Evolutionary conservation across 768 basidiomycete species (phyloP), one percentile per base, ranked within the genome.

Genomic region (Sistotremastrum niveocremeum): DNA sequence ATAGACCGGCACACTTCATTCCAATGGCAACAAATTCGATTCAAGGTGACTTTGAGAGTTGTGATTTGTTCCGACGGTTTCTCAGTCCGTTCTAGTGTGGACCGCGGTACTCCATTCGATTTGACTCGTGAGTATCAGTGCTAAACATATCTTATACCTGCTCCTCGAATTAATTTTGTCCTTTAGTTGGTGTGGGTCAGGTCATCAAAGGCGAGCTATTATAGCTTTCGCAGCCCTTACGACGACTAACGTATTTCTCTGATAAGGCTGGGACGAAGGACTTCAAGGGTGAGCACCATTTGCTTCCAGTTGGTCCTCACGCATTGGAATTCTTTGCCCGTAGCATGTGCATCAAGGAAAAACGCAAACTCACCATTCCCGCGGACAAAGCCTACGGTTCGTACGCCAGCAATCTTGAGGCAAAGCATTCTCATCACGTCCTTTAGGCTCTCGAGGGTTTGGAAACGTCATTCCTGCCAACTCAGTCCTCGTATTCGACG

Each of bases 321-420:
- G 7, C 20, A 8, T 34, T 4, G 35, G 30, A 3, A 10, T 32
- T n/a, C 7, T 38, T 7, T 30, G n/a, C n/a, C 29, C 33, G n/a
- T 37, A 56, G 82, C 46, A 90, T 94, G 80, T 94, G 91, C 59
- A 58, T 88, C 36, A 68, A 74, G 49, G 91, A 95, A 68, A 90
- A 87, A 69, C 81, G 91, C 39, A 86, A 70, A 4, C 72, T 97
- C 49, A 91, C 82, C 28, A 94, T 97, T 50, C 91, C 91, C 9
- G 58, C 87, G 5, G 50, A 66, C 42, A 65, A 80, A 67, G 91
- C 79, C 20, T 95, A 95, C 54, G 90, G 91, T 90, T 47, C 47
- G 84, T 69, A 4, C 7, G 29, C 39, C 33, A 2, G 12, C 7
- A 20, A 6, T 9, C 33, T 20, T 39, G 10, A 20, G 7, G 7